Conservation (phyloP, 2,329 filamentous ascomycete genomes). For the Huntiella omanensis region DNA sequence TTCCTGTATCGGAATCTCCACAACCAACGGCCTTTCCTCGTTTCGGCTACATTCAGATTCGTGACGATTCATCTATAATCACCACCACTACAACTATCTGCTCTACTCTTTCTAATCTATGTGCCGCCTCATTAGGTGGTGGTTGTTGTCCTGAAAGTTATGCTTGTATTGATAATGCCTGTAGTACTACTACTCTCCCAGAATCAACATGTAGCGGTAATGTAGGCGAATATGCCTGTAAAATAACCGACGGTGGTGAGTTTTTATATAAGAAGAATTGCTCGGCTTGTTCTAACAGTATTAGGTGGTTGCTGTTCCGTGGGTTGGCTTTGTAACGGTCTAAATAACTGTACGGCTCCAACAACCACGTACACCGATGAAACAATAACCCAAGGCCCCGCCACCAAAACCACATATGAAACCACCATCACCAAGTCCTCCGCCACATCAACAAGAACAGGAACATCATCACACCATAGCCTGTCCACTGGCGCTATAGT, state of each 20-base stretch:
- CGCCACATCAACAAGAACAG: neutral
- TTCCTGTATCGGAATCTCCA: neutral
- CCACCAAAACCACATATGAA: neutral
- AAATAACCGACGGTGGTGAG: slow-evolving; percentile 1
- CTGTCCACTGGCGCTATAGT: slow-evolving; percentile 7
- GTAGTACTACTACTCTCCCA: slow-evolving; percentile 13
- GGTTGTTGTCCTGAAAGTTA: slow-evolving; percentile 31
- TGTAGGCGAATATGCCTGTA: slow-evolving; percentile 1
- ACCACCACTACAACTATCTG: slow-evolving; percentile 11
- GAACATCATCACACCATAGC: neutral
- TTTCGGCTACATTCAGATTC: neutral
- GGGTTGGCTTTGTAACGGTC: slow-evolving; percentile 25
- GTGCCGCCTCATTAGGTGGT: slow-evolving; percentile 22
- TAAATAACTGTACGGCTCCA: slow-evolving; percentile 24
- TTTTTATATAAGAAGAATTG: neutral
- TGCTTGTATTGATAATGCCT: slow-evolving; percentile 23
- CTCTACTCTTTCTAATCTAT: slow-evolving; percentile 16
- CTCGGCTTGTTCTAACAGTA: neutral
- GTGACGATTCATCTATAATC: too few relatives aligned
- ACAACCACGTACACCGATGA: slow-evolving; percentile 20
- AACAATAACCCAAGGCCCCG: neutral
- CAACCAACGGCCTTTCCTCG: neutral
- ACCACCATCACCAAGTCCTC: neutral
- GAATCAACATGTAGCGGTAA: slow-evolving; percentile 1
- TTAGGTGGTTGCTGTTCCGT: slow-evolving; percentile 26